phyloP scores from a whole-genome alignment of 306 rosid species.

The Vigna reflexopilosa region DNA sequence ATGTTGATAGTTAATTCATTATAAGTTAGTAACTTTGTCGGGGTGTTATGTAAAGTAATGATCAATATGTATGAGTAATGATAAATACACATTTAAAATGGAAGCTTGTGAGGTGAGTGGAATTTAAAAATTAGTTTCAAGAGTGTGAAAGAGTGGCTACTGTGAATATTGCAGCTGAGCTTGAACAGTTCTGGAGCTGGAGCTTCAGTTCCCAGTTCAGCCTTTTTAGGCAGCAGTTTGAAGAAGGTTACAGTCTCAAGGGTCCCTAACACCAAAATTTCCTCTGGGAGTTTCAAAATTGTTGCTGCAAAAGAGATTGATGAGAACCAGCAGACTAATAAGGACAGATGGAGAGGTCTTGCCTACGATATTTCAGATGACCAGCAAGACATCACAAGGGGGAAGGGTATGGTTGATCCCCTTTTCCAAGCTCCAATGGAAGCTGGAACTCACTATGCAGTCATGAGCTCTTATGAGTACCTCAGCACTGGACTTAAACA shows the following conservation, averaged over 20 bases:
- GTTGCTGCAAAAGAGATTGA: conserved; percentile 64
- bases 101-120: conserved; percentile 4
- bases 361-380: conserved; percentile 77
- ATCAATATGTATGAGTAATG: not conserved
- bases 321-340: conserved; percentile 57
- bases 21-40: conserved; percentile 8
- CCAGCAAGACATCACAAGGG: conserved; percentile 93
- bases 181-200: conserved; percentile 67
- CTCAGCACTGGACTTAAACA: conserved; percentile 70
- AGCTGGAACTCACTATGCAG: conserved; percentile 72
- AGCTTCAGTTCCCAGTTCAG: conserved; percentile 66
- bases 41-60: conserved; percentile 4
- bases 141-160: conserved; percentile 4
- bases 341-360: conserved; percentile 78
- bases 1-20: not conserved
- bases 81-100: not conserved
- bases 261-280: conserved; percentile 51
- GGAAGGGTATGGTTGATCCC: conserved; percentile 88
- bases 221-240: conserved; percentile 79
- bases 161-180: conserved; percentile 65
- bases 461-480: conserved; percentile 88
- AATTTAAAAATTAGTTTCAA: not conserved
- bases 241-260: conserved; percentile 70
- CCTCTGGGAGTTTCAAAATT: conserved; percentile 62
- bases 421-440: conserved; percentile 81